Evolutionary conservation across 805 yeast species (phyloP).

Genomic region (Cyberlindnera sargentensis): DNA sequence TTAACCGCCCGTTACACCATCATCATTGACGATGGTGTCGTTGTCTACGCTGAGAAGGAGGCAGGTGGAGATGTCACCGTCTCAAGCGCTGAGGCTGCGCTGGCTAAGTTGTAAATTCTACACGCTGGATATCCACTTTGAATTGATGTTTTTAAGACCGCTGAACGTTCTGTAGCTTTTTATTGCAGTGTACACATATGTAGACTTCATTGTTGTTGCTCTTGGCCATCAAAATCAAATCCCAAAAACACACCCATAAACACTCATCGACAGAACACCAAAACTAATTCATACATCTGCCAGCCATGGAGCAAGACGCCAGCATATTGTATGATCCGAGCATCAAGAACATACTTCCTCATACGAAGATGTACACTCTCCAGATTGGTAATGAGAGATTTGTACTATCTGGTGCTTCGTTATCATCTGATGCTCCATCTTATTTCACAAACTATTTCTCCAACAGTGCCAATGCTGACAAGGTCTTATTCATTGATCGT

Average conservation of each 20-base stretch:
- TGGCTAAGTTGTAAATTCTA: constrained; percentile 19
- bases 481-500: constrained; percentile 61
- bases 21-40: constrained; percentile 52
- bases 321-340: constrained; percentile 25
- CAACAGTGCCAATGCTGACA: constrained; percentile 28
- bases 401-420: constrained; percentile 72
- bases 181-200: too few relatives aligned
- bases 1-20: constrained; percentile 71
- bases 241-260: too few relatives aligned
- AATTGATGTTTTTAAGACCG: too few relatives aligned
- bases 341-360: constrained; percentile 55
- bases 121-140: neutral
- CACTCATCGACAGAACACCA: too few relatives aligned
- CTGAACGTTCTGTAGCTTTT: neutral
- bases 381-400: constrained; percentile 63
- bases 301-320: neutral
- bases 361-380: constrained; percentile 58
- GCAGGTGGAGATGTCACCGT: constrained; percentile 20
- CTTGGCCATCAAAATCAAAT: too few relatives aligned
- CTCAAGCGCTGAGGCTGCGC: constrained; percentile 23
- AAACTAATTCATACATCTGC: too few relatives aligned
- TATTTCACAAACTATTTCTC: constrained; percentile 72
- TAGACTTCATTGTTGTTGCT: too few relatives aligned
- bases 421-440: constrained; percentile 83
- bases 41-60: constrained; percentile 39